phyloP scores from a whole-genome alignment of 2,329 filamentous ascomycete genomes.

The Scytalidium sp. region DNA sequence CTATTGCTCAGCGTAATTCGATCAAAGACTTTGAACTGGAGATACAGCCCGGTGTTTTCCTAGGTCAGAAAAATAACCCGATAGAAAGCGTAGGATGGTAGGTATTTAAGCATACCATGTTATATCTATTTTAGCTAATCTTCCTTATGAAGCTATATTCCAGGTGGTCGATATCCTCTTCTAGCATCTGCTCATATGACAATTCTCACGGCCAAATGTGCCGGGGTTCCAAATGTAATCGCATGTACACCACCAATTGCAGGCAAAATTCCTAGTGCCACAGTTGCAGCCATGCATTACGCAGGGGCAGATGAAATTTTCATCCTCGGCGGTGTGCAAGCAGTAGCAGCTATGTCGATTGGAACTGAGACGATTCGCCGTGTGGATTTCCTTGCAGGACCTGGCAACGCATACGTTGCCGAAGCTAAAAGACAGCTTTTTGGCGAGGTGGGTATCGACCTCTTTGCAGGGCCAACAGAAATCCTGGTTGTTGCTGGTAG shows the following conservation, averaged over 20 bases:
- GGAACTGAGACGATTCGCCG: constrained; percentile 44
- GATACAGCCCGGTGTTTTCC: constrained; percentile 42
- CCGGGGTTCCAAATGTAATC: constrained; percentile 44
- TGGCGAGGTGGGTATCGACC: constrained; percentile 49
- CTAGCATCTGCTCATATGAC: constrained; percentile 52
- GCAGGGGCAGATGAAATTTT: constrained; percentile 48
- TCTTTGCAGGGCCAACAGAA: constrained; percentile 50
- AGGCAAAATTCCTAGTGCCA: constrained; percentile 42
- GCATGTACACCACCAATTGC: constrained; percentile 48
- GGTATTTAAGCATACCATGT: neutral
- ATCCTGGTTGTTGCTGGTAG: constrained; percentile 40
- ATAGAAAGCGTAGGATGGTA: constrained; percentile 41
- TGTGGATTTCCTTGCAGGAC: constrained; percentile 48
- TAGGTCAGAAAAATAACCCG: constrained; percentile 47
- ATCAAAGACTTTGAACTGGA: constrained; percentile 47
- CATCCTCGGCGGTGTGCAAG: constrained; percentile 48
- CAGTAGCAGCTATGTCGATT: constrained; percentile 46
- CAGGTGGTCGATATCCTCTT: constrained; percentile 47
- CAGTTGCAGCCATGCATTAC: constrained; percentile 45
- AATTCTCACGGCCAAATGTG: constrained; percentile 49
- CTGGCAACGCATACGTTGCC: constrained; percentile 50
- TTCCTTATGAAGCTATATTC: constrained; percentile 34
- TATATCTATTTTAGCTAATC: neutral
- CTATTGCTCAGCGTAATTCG: constrained; percentile 38
- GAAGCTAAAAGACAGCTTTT: constrained; percentile 51